These are phyloP conservation scores for Nelumbo lutea DNA, from an alignment of 164 flowering plant genomes.

Conservation along the genomic window DNA sequence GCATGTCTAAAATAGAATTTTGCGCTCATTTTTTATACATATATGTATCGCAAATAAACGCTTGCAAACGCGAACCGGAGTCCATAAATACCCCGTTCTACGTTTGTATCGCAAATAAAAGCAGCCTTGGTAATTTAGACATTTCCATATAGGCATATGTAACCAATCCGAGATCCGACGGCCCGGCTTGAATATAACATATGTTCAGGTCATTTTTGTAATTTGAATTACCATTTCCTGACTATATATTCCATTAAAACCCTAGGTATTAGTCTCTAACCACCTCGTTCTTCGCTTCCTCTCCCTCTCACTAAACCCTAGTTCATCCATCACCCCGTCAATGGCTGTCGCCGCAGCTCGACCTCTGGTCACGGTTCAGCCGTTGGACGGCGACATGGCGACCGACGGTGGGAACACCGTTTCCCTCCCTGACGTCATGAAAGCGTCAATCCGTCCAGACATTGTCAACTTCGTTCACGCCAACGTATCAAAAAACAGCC, in stretches of 20 bases:
- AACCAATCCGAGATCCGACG: too few relatives aligned
- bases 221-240: too few relatives aligned
- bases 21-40: too few relatives aligned
- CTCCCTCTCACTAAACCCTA: background rate
- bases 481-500: constrained; percentile 72
- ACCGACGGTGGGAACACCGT: constrained; percentile 49
- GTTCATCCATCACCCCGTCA: background rate
- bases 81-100: too few relatives aligned
- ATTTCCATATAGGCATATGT: too few relatives aligned
- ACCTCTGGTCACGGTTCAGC: constrained; percentile 60
- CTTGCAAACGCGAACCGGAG: too few relatives aligned
- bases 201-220: too few relatives aligned
- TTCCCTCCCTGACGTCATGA: constrained; percentile 71
- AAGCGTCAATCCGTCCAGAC: constrained; percentile 76
- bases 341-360: constrained; percentile 67
- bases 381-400: constrained; percentile 63
- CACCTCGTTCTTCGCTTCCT: background rate
- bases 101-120: too few relatives aligned
- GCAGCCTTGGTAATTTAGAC: too few relatives aligned
- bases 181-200: too few relatives aligned
- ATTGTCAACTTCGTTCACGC: constrained; percentile 70
- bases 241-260: constrained; percentile 8
- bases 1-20: too few relatives aligned
- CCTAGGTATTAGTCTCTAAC: constrained; percentile 12
- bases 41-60: too few relatives aligned